Percentiles rank a stretch among this genome's conserved stretches.
Conservation (phyloP, 305 asterid genomes). For the Solanum chacoense region DNA sequence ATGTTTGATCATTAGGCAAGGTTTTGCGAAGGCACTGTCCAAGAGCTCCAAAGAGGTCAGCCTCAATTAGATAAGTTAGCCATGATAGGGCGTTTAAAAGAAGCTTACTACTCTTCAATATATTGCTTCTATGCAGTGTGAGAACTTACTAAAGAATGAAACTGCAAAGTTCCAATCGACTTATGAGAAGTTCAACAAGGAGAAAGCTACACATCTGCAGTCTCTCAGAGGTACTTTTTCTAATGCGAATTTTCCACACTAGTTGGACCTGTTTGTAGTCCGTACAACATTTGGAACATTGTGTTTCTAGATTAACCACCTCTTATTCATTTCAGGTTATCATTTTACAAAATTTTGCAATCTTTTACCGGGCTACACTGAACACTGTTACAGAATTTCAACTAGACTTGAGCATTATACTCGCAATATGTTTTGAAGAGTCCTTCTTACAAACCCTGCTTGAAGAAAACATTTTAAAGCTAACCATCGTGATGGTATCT, state of each 20-base stretch:
- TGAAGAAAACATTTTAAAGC: background rate
- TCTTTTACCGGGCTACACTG: background rate
- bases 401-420: background rate
- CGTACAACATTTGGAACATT: background rate
- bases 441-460: background rate
- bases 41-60: slow-evolving; percentile 93
- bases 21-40: slow-evolving; percentile 63
- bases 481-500: slow-evolving; percentile 7
- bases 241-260: background rate
- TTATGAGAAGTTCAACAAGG: slow-evolving; percentile 66
- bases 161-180: slow-evolving; percentile 54
- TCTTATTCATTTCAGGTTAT: background rate
- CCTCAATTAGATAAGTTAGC: slow-evolving; percentile 3
- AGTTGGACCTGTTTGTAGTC: background rate
- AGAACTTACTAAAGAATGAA: slow-evolving; percentile 63
- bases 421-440: background rate
- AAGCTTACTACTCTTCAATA: slow-evolving; percentile 16
- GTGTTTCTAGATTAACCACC: background rate
- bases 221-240: slow-evolving; percentile 48
- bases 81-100: background rate
- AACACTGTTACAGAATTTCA: background rate
- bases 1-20: slow-evolving; percentile 49
- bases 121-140: slow-evolving; percentile 55
- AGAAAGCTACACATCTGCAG: slow-evolving; percentile 64
- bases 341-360: background rate